phyloP scores from a whole-genome alignment of 306 rosid genomes.

The Vigna mungo region DNA sequence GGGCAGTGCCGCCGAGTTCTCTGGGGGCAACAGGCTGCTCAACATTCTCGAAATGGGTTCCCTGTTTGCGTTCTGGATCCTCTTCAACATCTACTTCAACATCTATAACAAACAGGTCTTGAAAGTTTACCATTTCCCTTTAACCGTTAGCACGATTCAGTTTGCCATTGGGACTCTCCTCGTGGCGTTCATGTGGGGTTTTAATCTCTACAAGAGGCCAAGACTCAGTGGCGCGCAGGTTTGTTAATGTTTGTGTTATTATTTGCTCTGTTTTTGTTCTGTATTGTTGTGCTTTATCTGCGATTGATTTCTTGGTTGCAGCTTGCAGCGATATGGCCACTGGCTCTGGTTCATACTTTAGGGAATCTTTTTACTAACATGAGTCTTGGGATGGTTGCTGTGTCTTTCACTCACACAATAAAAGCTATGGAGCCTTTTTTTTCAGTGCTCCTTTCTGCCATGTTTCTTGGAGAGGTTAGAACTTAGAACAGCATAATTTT shows the following conservation, averaged over 20 bases:
- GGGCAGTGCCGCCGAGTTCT: slow-evolving; percentile 45
- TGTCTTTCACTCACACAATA: slow-evolving; percentile 95
- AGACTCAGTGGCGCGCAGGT: slow-evolving; percentile 78
- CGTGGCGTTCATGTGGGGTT: slow-evolving; percentile 80
- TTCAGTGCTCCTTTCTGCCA: slow-evolving; percentile 87
- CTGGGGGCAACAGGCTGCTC: slow-evolving; percentile 13
- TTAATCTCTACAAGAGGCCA: slow-evolving; percentile 81
- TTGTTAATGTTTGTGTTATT: not conserved
- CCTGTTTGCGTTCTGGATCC: slow-evolving; percentile 79
- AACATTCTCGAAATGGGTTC: slow-evolving; percentile 72
- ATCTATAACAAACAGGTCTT: slow-evolving; percentile 97
- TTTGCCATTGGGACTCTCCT: slow-evolving; percentile 75
- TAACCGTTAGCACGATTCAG: slow-evolving; percentile 73
- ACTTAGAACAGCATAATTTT: not conserved
- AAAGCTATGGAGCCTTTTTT: slow-evolving; percentile 97
- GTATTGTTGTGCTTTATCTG: not conserved
- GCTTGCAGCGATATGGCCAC: slow-evolving; percentile 83
- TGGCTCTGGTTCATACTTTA: slow-evolving; percentile 83
- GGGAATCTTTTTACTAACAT: slow-evolving; percentile 92
- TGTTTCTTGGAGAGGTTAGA: slow-evolving; percentile 92
- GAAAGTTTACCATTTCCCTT: slow-evolving; percentile 76
- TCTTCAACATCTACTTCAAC: slow-evolving; percentile 91
- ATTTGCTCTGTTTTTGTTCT: slow-evolving; percentile 38
- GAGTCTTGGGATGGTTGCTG: slow-evolving; percentile 98
- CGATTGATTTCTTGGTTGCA: slow-evolving; percentile 42